Conservation (phyloP, 768 basidiomycete genomes). For the Collybia nuda region DNA sequence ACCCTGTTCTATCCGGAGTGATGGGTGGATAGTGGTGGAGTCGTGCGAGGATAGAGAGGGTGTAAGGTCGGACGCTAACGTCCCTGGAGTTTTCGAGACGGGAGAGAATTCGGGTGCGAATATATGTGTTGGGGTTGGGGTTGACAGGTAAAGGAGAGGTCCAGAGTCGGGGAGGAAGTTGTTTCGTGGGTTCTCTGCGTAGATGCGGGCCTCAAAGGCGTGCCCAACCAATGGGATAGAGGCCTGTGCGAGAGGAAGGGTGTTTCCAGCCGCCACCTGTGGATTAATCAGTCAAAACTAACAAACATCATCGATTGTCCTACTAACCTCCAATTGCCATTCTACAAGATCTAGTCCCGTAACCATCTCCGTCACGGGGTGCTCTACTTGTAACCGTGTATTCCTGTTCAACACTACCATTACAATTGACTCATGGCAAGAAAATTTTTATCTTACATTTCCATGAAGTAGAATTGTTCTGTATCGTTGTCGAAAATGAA, state of each 20-base stretch:
- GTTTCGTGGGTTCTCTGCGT: slow-evolving; percentile 93
- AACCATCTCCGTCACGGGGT: slow-evolving; percentile 94
- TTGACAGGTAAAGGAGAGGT: slow-evolving; percentile 74
- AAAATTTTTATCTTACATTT: slow-evolving; percentile 59
- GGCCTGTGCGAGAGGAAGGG: slow-evolving; percentile 74
- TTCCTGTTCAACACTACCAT: slow-evolving; percentile 49
- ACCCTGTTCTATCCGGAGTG: slow-evolving; percentile 88
- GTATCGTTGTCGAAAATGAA: slow-evolving; percentile 96
- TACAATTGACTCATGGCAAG: not conserved
- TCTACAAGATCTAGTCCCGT: slow-evolving; percentile 93
- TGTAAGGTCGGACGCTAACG: slow-evolving; percentile 23
- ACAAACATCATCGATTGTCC: not conserved
- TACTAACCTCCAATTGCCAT: slow-evolving; percentile 82
- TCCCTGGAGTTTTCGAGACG: slow-evolving; percentile 18
- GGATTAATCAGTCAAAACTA: not conserved
- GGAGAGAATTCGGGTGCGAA: slow-evolving; percentile 54
- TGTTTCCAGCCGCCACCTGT: slow-evolving; percentile 86
- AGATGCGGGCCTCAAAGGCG: slow-evolving; percentile 93
- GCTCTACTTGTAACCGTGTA: slow-evolving; percentile 84
- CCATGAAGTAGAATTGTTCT: slow-evolving; percentile 90
- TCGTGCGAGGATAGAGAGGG: slow-evolving; percentile 29
- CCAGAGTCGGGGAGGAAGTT: slow-evolving; percentile 94
- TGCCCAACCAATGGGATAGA: slow-evolving; percentile 87
- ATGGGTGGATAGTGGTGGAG: slow-evolving; percentile 41
- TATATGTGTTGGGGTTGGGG: slow-evolving; percentile 69